Base-by-base conservation (phyloP, 768 basidiomycete species). In the Gymnopilus junonius region DNA sequence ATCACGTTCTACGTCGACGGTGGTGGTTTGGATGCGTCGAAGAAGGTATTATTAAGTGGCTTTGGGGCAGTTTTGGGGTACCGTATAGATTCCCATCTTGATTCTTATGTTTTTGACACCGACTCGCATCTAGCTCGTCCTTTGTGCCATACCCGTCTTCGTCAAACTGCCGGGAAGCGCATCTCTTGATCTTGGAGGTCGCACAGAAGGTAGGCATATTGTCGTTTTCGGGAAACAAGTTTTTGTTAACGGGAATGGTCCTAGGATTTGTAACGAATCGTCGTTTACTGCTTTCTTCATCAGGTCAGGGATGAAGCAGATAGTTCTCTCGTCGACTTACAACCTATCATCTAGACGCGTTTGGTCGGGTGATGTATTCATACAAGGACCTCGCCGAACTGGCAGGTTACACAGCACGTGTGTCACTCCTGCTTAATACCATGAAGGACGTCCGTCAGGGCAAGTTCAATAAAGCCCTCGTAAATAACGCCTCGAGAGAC, bases 351-450 rank as follows among this genome's bases (percentile, higher is more conserved):
- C 61, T 20, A 87, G 97, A 99, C 78, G 97, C 97, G 1, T 92
- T 98, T 68, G 95, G 95, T 32, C 87, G 96, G 20, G 88, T 97
- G 29, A 95, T 99, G 94, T 97, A 96, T 74, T 95, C 94, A 3
- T 98, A 97, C 80, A 98, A 97, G 76, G 96, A 99, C 73, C 82
- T 99, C 4, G 88, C 94, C 4, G 97, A 99, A 73, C 86, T 99
- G 34, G 95, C 97, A 3, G 97, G 97, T 11, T 98, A 97, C 73
- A 98, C 97, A 2, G 87, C 94, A 1, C 88, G 97, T 14, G 97
- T 99, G 1, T 89, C 92, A 32, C 85, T 89, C 45, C 83, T 98
- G 1, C 83, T 99, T 8, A 93, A 96, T 58, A 94, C 95, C 0
- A 97, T 99, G 87, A 82, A 87, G 21, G 95, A 96, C 61, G 87